Base-by-base conservation (phyloP, 2,329 filamentous ascomycete genomes). In the Botrytis tulipae region DNA sequence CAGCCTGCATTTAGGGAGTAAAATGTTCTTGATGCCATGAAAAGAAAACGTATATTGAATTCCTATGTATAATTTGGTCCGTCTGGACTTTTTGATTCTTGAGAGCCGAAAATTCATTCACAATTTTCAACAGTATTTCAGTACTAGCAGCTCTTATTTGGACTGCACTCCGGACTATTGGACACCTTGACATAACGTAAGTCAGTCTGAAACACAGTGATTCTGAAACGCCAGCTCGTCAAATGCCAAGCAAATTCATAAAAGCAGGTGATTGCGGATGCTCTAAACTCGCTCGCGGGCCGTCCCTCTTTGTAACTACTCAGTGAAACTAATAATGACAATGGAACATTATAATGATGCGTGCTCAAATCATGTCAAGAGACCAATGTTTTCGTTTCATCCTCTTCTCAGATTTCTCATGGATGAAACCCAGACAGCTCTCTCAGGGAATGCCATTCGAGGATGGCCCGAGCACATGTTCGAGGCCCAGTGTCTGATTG, bases 401-500 rank as follows among this genome's bases (percentile, higher is more conserved):
- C 25, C 25, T 51, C 48, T 54, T n/a, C 25, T 48, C 62, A 66
- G 62, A 66, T 29, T 7, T 32, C 62, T 16, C 44, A 35, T 22
- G 9, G 42, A 48, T 25, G 42, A 46, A 66, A 46, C 62, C 42
- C 29, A 16, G 22, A 48, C 42, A 32, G 62, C 62, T 32, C 10
- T 25, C 12, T 25, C 29, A 25, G 44, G 7, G 20, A 16, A 25
- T 8, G 22, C 63, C 63, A 51, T 32, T 46, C 63, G 44, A 32
- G 42, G 22, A 51, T 63, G 37, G 42, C 29, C 63, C 63, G 63
- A 66, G 63, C 63, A 66, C 63, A 46, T 48, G 44, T 48, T 35
- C 29, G 20, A 66, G 46, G 32, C 18, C 37, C 63, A 66, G 46
- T 66, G 29, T 48, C 63, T 48, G 44, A 35, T 29, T 37, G 9